Conservation (phyloP, 257 asterid genomes). For the Solanum acaule region DNA sequence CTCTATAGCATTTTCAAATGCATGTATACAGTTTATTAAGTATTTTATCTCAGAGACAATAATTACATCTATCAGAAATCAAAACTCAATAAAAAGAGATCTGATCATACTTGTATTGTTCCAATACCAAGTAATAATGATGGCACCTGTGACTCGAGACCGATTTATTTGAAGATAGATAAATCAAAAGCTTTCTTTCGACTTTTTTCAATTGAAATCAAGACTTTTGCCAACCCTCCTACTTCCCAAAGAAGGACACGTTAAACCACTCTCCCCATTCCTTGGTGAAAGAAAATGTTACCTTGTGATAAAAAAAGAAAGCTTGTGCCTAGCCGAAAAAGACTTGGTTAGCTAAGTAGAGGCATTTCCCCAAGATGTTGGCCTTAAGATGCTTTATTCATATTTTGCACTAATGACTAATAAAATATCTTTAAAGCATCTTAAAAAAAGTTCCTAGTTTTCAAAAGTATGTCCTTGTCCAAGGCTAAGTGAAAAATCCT, state of each 20-base stretch:
- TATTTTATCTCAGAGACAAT: background rate
- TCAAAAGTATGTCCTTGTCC: background rate
- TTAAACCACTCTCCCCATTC: background rate
- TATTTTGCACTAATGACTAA: background rate
- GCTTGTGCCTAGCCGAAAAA: background rate
- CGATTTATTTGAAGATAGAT: background rate
- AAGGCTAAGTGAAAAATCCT: background rate
- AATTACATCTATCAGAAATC: background rate
- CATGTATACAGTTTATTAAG: background rate
- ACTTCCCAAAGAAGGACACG: background rate
- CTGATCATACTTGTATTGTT: background rate
- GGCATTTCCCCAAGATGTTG: background rate
- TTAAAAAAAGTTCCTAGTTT: background rate
- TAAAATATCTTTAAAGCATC: background rate
- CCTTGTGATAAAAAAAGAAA: background rate
- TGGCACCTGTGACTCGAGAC: background rate
- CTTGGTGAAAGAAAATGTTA: background rate
- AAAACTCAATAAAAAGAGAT: background rate
- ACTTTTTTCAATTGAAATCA: background rate
- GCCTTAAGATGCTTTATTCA: background rate
- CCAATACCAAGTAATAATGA: background rate
- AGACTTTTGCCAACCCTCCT: background rate
- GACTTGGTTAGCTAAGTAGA: background rate
- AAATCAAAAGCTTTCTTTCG: background rate
- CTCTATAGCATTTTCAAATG: background rate